Evolutionary conservation across 1,139 yeast species (phyloP), one percentile per base, ranked within the genome.

Genomic region (Debaryomycetaceae sp.): DNA sequence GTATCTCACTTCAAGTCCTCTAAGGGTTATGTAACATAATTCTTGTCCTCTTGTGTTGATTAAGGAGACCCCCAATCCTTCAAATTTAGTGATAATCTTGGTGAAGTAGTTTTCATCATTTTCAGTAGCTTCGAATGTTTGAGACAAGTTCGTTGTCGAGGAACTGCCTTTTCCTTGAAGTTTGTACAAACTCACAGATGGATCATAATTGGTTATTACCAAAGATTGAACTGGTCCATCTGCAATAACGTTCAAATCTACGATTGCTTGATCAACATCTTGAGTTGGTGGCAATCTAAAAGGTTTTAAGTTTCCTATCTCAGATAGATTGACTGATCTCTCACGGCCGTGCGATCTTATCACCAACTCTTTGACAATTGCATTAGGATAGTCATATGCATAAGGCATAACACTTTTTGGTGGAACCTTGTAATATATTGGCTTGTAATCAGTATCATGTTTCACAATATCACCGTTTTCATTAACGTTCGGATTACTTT

Each of bases 361-460:
- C 3, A 88, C 74, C 29, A 94, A 64, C 54, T 91, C 96, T 58
- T 89, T 91, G 35, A 85, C 77, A 9, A 80, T 70, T 0, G 96
- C 97, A 41, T 95, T 88, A 0, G 98, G 98, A 62, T 79, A 92
- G 58, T 94, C 98, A 88, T 96, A 94, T 0, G 98, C 89, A 60
- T 92, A 94, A 0, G 98, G 97, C 98, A 94, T 94, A 2, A 88
- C 95, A 66, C 96, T 87, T 57, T 80, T 82, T 1, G 95, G 81
- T 0, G 97, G 98, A 17, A 91, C 74, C 42, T 79, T 77, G 57
- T 91, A 92, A 53, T 75, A 81, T 17, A 88, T 73, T 3, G 94
- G 94, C 47, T 81, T 81, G 56, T 81, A 86, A n/a, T 67, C 68
- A 5, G 64, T 68, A 42, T 70, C 65, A 53, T 70, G 46, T 49